A percentile compares a stretch with the other conserved stretches of the same genome.
Evolutionary conservation across 2,329 filamentous ascomycete genomes (phyloP).

Genomic region (Pseudopithomyces maydicus): DNA sequence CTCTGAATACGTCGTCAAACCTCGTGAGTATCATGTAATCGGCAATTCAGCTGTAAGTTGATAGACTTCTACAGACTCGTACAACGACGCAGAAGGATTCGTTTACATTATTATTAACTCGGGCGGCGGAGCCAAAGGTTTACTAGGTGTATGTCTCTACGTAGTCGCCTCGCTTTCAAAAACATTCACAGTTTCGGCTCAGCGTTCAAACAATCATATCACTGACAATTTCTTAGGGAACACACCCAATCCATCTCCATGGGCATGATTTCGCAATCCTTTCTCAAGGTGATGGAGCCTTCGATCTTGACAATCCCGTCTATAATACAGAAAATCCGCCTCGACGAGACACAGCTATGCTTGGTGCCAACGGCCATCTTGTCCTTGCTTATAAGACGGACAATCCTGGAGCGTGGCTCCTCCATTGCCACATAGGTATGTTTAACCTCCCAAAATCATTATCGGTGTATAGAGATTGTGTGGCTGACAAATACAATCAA

Average conservation of each 20-base stretch:
- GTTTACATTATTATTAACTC: slow-evolving; percentile 27
- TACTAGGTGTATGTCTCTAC: neutral
- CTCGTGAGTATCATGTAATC: slow-evolving; percentile 9
- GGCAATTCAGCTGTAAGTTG: neutral
- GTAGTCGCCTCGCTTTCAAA: neutral
- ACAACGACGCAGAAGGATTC: slow-evolving; percentile 16
- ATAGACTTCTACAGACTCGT: slow-evolving; percentile 11
- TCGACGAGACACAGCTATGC: slow-evolving; percentile 26
- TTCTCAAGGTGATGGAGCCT: slow-evolving; percentile 24
- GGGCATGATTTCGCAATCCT: slow-evolving; percentile 34
- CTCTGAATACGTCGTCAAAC: slow-evolving; percentile 22
- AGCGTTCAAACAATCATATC: neutral
- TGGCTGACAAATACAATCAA: too few relatives aligned
- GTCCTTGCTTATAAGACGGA: slow-evolving; percentile 42
- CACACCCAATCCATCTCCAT: slow-evolving; percentile 35
- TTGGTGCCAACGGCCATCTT: slow-evolving; percentile 29
- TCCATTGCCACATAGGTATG: slow-evolving; percentile 36
- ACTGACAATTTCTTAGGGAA: slow-evolving; percentile 9
- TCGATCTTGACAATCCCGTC: slow-evolving; percentile 17
- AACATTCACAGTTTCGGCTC: neutral
- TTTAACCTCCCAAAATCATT: too few relatives aligned
- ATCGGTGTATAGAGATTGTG: too few relatives aligned
- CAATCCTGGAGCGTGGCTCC: slow-evolving; percentile 42
- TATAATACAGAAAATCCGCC: slow-evolving; percentile 22
- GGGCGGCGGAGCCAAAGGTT: slow-evolving; percentile 7